Evolutionary conservation across 768 basidiomycete species (phyloP), one percentile per base, ranked within the genome.

Genomic region (Collybiopsis luxurians): DNA sequence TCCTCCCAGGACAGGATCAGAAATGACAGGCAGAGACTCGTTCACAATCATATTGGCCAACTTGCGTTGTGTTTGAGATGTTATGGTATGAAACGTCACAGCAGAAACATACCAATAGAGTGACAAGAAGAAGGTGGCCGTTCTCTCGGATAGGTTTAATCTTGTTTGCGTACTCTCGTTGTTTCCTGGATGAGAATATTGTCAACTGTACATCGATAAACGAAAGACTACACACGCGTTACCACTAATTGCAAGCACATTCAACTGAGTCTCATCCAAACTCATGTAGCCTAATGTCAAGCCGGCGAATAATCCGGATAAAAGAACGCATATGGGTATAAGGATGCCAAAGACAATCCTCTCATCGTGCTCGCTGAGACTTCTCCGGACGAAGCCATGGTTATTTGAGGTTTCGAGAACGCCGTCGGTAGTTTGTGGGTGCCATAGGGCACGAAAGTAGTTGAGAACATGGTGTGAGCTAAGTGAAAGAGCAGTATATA

Each of bases 21-120:
- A 79, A 58, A 95, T 91, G 60, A 95, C 80, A 34, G 94, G 93
- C 4, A 94, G 82, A 0, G 89, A 79, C 72, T 94, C 92, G 68
- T 95, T 95, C 64, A 89, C 87, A 56, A 95, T 90, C 93, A 95
- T 95, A 71, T 95, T 95, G 31, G 89, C 86, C 28, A 95, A 73
- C n/a, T n/a, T n/a, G n/a, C n/a, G n/a, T n/a, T n/a, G n/a, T n/a
- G n/a, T n/a, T n/a, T n/a, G n/a, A n/a, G n/a, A n/a, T n/a, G n/a
- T n/a, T n/a, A n/a, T n/a, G n/a, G n/a, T n/a, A n/a, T n/a, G n/a
- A n/a, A n/a, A n/a, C n/a, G n/a, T n/a, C n/a, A n/a, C n/a, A n/a
- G n/a, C n/a, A n/a, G n/a, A n/a, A n/a, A n/a, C n/a, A n/a, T n/a
- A n/a, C n/a, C 10, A 93, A 80, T 38, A 92, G 83, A 0, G 90